These are phyloP conservation scores for Fagopyrum tataricum DNA, from an alignment of 148 eudicot genomes.

Conservation along the genomic window DNA sequence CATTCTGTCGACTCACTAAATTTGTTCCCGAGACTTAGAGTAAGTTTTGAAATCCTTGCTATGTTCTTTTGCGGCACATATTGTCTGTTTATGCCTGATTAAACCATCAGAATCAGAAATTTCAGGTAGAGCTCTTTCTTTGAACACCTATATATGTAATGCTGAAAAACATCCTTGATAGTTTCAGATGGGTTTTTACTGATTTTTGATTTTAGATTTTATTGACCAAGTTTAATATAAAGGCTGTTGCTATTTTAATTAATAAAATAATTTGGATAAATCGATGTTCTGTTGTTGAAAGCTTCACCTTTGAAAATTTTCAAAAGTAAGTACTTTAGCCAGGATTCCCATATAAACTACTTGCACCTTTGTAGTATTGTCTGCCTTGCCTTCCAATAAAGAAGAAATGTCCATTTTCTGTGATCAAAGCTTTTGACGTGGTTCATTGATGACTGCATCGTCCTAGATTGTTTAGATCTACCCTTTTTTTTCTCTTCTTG, in stretches of 20 bases:
- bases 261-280: background rate
- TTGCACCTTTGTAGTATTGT: background rate
- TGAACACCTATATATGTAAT: background rate
- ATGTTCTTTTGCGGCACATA: background rate
- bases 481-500: background rate
- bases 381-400: background rate
- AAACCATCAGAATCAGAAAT: background rate
- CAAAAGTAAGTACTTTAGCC: background rate
- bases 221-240: background rate
- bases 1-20: constrained; percentile 76
- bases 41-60: constrained; percentile 24
- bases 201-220: background rate
- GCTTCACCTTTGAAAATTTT: background rate
- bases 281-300: background rate
- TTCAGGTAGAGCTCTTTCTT: background rate
- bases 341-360: background rate
- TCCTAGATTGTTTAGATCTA: background rate
- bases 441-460: background rate
- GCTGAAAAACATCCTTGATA: background rate
- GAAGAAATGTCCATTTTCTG: background rate
- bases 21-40: constrained; percentile 56
- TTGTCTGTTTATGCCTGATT: background rate
- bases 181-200: background rate
- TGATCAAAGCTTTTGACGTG: background rate
- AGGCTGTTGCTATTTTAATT: background rate